Evolutionary conservation across 306 rosid genomes (phyloP), one percentile per base, ranked within the genome.

Genomic region (Medicago arabica): DNA sequence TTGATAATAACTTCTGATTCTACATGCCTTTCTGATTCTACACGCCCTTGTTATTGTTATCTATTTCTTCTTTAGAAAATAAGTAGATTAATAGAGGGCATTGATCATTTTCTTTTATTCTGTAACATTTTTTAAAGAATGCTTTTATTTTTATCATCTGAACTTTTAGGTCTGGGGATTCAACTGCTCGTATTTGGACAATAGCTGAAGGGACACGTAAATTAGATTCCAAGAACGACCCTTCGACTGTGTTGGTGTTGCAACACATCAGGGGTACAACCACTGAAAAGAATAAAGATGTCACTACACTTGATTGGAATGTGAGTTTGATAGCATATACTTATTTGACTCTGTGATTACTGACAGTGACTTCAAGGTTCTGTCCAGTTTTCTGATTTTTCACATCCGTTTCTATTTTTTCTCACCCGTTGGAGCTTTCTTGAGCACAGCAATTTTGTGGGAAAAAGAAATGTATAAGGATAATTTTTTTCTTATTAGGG

Each of bases 271-370:
- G 81, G 89, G 97, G 98, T 34, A 77, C 54, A 84, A 74, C 81
- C 59, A 84, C 91, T 86, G 96, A 91, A 80, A 91, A 90, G 86
- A 89, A 91, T 84, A 91, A 94, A 86, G 97, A 91, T 81, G 97
- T 94, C 75, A 91, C 97, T 1, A 91, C 98, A 69, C 97, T 94
- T 49, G 98, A 94, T 76, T 94, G 98, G 98, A 94, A 94, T 85
- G 98, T 94, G 86, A 91, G 98, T 82, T 82, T 34, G 10, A 66
- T 58, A 62, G n/a, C 59, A 36, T 71, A 34, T 60, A 74, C 47
- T 47, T 51, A 46, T 58, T 39, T 78, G 9, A 23, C 6, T 58
- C n/a, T 36, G 6, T 23, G 39, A 58, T 12, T 58, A 58, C 64
- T 23, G 64, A 23, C 23, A 23, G 36, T 23, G 38, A 55, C 31